Base-by-base conservation (phyloP, 2,329 filamentous ascomycete genomes). In the Thielaviopsis populi region DNA sequence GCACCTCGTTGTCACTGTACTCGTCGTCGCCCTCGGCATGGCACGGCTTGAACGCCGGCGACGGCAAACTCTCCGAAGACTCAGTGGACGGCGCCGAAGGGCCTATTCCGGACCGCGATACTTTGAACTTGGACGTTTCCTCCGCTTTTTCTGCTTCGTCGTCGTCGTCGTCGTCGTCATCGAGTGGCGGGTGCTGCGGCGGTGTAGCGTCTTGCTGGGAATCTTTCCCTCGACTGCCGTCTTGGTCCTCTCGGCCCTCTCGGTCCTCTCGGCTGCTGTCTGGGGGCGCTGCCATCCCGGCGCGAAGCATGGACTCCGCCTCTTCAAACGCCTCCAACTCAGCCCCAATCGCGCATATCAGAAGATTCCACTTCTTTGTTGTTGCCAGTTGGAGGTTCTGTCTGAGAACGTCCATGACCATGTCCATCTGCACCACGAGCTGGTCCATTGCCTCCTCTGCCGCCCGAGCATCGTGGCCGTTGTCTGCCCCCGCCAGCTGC, bases 291-390 rank as follows among this genome's bases (percentile, higher is more conserved):
- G 69, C 70, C 41, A 78, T 68, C 3, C 73, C 73, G 5, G 70
- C 71, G 7, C 69, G 70, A n/a, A 89, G 73, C 50, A 89, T 76
- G 2, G 76, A 72, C 68, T 80, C 78, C 0, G 84, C 84, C 69
- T 85, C 80, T 40, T 75, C 75, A 66, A 88, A 84, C 1, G 85
- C 85, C 65, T 86, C 84, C 1, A 88, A 70, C 71, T 89, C 88
- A 0, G 88, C 88, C 0, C 87, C 86, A 41, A 92, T 83, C 11
- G 87, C 87, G 61, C 83, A 88, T 3, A 91, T 84, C 19, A 92
- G 76, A 17, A 91, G 74, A 64, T 86, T 91, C 88, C 88, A 92
- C 17, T 80, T 78, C 64, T 81, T 81, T 1, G 77, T 74, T 66
- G 87, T 82, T 0, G 85, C 85, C 1, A 79, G 70, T 1, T 77